phyloP scores from a whole-genome alignment of 371 early-diverging fungal genomes.

The Vairimorpha ceranae region DNA sequence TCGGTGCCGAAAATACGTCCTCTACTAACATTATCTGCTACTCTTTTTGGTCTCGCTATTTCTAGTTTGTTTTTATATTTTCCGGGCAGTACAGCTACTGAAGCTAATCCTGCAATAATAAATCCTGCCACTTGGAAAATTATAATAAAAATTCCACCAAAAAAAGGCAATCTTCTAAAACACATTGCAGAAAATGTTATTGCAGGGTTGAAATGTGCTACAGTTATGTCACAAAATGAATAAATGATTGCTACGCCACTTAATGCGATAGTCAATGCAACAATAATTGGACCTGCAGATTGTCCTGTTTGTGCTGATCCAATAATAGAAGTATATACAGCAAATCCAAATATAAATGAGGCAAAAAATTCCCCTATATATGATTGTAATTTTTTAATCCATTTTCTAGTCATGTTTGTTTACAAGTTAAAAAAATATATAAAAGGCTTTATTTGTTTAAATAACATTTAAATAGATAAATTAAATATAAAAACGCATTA shows the following conservation, averaged over 20 bases:
- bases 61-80: constrained; percentile 45
- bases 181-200: constrained; percentile 69
- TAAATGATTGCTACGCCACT: constrained; percentile 67
- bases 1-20: constrained; percentile 63
- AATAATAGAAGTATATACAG: constrained; percentile 56
- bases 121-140: constrained; percentile 66
- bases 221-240: constrained; percentile 69
- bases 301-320: constrained; percentile 15
- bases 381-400: constrained; percentile 19
- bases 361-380: constrained; percentile 57
- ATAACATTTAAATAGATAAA: no score
- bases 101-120: constrained; percentile 65
- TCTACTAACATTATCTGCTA: constrained; percentile 37
- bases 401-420: constrained; percentile 6
- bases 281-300: constrained; percentile 63
- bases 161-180: constrained; percentile 65
- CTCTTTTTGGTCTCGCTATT: constrained; percentile 46
- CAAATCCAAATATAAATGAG: constrained; percentile 59
- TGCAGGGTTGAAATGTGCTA: constrained; percentile 67
- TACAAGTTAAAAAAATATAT: background rate
- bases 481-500: no score
- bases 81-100: constrained; percentile 65
- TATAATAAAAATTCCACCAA: constrained; percentile 66
- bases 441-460: no score
- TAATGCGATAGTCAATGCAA: constrained; percentile 66